Conservation (phyloP, 208 protist genomes). For the Trypanosoma brucei region DNA sequence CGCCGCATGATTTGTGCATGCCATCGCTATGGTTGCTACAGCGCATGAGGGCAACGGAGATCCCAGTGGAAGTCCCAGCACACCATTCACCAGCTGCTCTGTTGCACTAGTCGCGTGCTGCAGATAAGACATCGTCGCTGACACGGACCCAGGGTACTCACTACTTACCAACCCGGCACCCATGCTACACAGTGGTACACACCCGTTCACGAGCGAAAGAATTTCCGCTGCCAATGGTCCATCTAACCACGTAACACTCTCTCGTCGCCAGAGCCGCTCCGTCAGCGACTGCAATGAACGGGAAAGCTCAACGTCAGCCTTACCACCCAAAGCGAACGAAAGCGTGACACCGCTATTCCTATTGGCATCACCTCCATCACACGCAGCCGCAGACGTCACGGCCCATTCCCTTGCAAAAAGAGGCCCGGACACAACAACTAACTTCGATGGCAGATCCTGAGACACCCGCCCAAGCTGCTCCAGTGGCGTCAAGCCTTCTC, state of each 20-base stretch:
- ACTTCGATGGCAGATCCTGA: conserved; percentile 1
- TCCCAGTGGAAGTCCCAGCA: conserved; percentile 20
- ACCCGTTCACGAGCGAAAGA: conserved; percentile 66
- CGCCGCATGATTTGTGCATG: conserved; percentile 52
- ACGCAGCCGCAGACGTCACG: conserved; percentile 18
- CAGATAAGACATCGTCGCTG: conserved; percentile 60
- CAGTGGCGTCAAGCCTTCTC: conserved; percentile 14
- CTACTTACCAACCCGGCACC: conserved; percentile 83
- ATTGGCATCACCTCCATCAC: not conserved
- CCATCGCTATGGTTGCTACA: conserved; percentile 41
- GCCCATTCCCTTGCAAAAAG: conserved; percentile 71
- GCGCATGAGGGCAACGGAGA: conserved; percentile 51
- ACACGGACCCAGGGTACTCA: conserved; percentile 55
- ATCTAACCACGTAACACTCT: conserved; percentile 50
- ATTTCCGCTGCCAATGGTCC: conserved; percentile 33
- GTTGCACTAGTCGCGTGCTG: conserved; percentile 64
- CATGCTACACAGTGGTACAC: conserved; percentile 67
- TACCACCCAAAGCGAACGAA: conserved; percentile 29
- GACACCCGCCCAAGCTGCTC: conserved; percentile 11
- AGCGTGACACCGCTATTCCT: conserved; percentile 34
- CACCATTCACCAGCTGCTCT: conserved; percentile 29
- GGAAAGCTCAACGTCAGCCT: conserved; percentile 13
- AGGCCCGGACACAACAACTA: conserved; percentile 60
- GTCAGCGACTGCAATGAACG: conserved; percentile 16
- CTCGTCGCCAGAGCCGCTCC: conserved; percentile 40